phyloP scores from a whole-genome alignment of 305 asterid species.

The Fraxinus baroniana region DNA sequence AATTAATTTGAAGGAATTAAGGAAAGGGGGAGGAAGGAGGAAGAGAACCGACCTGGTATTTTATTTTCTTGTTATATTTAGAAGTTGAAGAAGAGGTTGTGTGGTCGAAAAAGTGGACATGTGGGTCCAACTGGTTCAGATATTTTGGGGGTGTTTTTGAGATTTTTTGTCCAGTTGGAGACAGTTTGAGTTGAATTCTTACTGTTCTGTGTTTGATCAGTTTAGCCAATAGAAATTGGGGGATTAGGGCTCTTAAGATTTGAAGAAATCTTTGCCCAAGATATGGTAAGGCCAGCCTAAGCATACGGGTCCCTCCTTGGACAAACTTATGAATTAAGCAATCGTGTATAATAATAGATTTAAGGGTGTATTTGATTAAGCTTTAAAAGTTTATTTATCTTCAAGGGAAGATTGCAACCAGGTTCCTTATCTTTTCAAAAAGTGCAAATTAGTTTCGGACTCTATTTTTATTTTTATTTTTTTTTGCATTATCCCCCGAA shows the following conservation, averaged over 20 bases:
- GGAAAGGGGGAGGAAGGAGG: neutral
- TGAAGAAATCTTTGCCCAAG: neutral
- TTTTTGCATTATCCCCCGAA: neutral
- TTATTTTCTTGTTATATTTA: neutral
- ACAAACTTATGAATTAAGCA: neutral
- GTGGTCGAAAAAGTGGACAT: conserved; percentile 14
- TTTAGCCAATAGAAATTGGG: conserved; percentile 29
- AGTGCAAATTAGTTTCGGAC: neutral
- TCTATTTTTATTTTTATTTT: neutral
- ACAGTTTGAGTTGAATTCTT: neutral
- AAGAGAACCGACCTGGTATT: neutral
- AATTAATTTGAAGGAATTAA: neutral
- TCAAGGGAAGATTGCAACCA: neutral
- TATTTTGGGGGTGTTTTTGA: conserved; percentile 19
- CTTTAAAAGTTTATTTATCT: neutral
- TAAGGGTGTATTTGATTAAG: neutral
- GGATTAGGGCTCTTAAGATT: neutral
- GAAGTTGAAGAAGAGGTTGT: neutral
- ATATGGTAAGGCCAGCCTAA: neutral
- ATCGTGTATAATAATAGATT: neutral
- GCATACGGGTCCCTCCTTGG: neutral
- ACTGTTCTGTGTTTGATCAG: neutral
- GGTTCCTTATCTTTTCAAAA: neutral
- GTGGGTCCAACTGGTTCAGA: conserved; percentile 38
- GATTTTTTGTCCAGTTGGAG: neutral